Evolutionary conservation across 768 basidiomycete species (phyloP), one percentile per base, ranked within the genome.

Genomic region (Pleurotus tuoliensis): DNA sequence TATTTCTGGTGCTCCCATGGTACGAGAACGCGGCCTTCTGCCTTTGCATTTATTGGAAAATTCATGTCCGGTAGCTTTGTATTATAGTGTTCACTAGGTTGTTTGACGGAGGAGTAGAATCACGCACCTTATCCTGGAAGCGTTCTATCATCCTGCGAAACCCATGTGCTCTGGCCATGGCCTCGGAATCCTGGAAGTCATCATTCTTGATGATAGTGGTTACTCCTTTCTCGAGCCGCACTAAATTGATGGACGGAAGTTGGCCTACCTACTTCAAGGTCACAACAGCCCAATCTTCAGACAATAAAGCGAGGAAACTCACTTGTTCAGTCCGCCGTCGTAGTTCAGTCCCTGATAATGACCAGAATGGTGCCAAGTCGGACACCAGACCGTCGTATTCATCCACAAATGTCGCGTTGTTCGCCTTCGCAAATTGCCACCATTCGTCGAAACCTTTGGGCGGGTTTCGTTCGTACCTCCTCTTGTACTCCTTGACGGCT

Each of bases 391-490:
- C 79, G 58, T 92, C 92, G 64, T 93, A 98, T 67, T 98, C 96
- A 69, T 98, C 96, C 4, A 90, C 76, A 71, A 98, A 83, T 63
- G 85, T 82, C 47, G 91, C 86, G 5, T 81, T 72, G 69, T 92
- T 81, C 56, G 83, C 75, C 67, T 80, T 73, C 12, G 87, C 90
- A 69, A 93, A 98, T 45, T 71, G 66, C 82, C 86, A 96, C 96
- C 96, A 98, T 25, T 80, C 73, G 66, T 94, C 95, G 61, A 98
- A 99, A 1, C 94, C 96, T 43, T 80, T 82, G 0, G 97, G 96
- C 4, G 97, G 97, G 37, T 83, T 72, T 38, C 90, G 82, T 8
- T 75, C 75, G 69, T 96, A 94, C 57, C 94, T 78, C 56, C 80
- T 73, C 61, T 75, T 82, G 71, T 99, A 99, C 69, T 96, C 93